Conservation (phyloP, 495 filamentous ascomycete species). For the Oidiodendron maius region DNA sequence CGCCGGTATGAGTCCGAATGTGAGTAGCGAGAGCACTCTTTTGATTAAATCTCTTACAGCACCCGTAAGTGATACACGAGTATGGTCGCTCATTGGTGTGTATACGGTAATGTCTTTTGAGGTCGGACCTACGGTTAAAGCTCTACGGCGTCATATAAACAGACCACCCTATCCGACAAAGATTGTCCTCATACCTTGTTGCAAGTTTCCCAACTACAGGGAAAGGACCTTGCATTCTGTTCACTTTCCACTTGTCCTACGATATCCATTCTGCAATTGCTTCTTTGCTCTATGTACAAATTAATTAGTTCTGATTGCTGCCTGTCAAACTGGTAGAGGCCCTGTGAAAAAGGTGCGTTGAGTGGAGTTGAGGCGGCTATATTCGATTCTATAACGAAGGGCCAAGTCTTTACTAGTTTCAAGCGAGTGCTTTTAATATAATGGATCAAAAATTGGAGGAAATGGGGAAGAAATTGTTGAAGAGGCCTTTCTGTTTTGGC, state of each 20-base stretch:
- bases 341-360: too few relatives aligned
- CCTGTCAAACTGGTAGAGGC: too few relatives aligned
- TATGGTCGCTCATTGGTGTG: slow-evolving; percentile 89
- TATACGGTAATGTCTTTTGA: slow-evolving; percentile 82
- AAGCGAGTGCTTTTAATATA: too few relatives aligned
- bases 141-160: slow-evolving; percentile 44
- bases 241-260: slow-evolving; percentile 48
- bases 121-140: slow-evolving; percentile 90
- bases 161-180: background rate
- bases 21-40: slow-evolving; percentile 83
- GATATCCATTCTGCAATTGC: slow-evolving; percentile 39
- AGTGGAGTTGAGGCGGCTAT: too few relatives aligned
- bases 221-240: slow-evolving; percentile 43
- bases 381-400: too few relatives aligned
- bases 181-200: slow-evolving; percentile 37
- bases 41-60: slow-evolving; percentile 87
- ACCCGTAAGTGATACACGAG: slow-evolving; percentile 59
- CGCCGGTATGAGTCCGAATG: slow-evolving; percentile 79
- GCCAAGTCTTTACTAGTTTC: too few relatives aligned
- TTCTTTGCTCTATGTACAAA: too few relatives aligned
- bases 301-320: too few relatives aligned
- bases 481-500: too few relatives aligned
- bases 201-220: slow-evolving; percentile 46
- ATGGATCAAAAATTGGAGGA: too few relatives aligned
- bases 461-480: too few relatives aligned